Conservation (phyloP, 2,329 filamentous ascomycete genomes). For the Fusarium mexicanum region DNA sequence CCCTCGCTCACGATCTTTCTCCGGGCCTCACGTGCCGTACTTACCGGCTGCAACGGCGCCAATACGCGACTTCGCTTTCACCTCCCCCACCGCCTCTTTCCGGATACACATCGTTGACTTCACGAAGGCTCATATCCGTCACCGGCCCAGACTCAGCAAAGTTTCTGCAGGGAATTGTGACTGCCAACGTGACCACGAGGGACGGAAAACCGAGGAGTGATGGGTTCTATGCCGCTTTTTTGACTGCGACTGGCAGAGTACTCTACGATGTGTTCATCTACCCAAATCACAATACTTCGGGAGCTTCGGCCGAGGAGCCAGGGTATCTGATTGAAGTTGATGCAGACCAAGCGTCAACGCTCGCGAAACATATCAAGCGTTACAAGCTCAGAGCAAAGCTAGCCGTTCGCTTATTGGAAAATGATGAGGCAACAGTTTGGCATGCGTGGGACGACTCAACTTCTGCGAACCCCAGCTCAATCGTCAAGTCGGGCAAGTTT, state of each 20-base stretch:
- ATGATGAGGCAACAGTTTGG: slow-evolving; percentile 75
- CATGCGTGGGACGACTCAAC: slow-evolving; percentile 73
- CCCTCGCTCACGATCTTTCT: slow-evolving; percentile 25
- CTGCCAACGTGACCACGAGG: slow-evolving; percentile 61
- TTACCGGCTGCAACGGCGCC: slow-evolving; percentile 47
- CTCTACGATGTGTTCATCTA: slow-evolving; percentile 93
- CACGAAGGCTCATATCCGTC: slow-evolving; percentile 81
- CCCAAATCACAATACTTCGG: slow-evolving; percentile 57
- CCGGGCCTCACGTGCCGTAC: slow-evolving; percentile 43
- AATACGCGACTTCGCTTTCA: slow-evolving; percentile 44
- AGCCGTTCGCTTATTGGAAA: slow-evolving; percentile 70
- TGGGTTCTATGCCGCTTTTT: slow-evolving; percentile 83
- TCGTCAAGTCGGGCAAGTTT: slow-evolving; percentile 42
- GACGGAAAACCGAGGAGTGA: slow-evolving; percentile 50
- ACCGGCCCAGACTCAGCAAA: slow-evolving; percentile 81
- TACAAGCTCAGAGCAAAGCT: slow-evolving; percentile 90
- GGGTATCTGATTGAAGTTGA: slow-evolving; percentile 84
- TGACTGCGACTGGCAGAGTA: slow-evolving; percentile 86
- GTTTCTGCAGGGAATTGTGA: slow-evolving; percentile 90
- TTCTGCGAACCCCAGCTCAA: slow-evolving; percentile 30
- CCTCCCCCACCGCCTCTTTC: slow-evolving; percentile 56
- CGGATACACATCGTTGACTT: slow-evolving; percentile 68
- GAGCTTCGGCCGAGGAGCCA: slow-evolving; percentile 40
- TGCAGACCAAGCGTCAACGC: slow-evolving; percentile 65
- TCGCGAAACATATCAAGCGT: slow-evolving; percentile 79